Base-by-base conservation (phyloP, 495 filamentous ascomycete species). In the Aspergillus nidulans region DNA sequence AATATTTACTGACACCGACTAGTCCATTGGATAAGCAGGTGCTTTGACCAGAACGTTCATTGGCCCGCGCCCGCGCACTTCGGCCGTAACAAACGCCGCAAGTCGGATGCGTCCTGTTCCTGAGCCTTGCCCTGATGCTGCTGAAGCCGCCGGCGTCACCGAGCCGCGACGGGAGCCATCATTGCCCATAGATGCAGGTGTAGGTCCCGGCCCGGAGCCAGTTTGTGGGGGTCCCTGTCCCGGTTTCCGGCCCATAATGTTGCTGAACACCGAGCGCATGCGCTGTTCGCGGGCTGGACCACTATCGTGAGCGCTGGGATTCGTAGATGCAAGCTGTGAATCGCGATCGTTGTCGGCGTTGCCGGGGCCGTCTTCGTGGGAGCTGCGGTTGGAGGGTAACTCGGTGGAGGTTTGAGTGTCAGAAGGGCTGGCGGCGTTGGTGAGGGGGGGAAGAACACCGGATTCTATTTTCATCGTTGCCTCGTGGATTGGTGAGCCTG, bases 401-500 rank as follows among this genome's bases (percentile, higher is more conserved):
- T 76, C 59, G 64, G 65, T 30, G 57, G 67, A 51, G 55, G 74
- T 20, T 64, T 69, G 44, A 75, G 63, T 4, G 24, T 65, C 61
- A 13, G 57, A 49, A 12, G 77, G 73, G 36, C n/a, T 39, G 12
- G 78, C 72, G 0, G 79, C 74, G 7, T 77, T 77, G 16, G 81
- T 81, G 28, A 97, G 74, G 0, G 89, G 73, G 6, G 92, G 90
- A 12, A 97, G 78, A 16, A 59, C 34, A 3, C 80, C 79, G 42
- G 84, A 79, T 69, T 97, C 95, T 8, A 88, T 69, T 58, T 91
- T 95, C 92, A 97, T 97, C 59, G 86, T 77, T 21, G 82, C 78
- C 6, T 81, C 75, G 56, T 83, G 74, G 52, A 96, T 75, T 24
- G 73, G 58, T 43, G 80, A 74, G 44, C 90, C 89, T 0, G 94